Base-by-base conservation (phyloP, 306 rosid species). In the Cucurbita maxima region DNA sequence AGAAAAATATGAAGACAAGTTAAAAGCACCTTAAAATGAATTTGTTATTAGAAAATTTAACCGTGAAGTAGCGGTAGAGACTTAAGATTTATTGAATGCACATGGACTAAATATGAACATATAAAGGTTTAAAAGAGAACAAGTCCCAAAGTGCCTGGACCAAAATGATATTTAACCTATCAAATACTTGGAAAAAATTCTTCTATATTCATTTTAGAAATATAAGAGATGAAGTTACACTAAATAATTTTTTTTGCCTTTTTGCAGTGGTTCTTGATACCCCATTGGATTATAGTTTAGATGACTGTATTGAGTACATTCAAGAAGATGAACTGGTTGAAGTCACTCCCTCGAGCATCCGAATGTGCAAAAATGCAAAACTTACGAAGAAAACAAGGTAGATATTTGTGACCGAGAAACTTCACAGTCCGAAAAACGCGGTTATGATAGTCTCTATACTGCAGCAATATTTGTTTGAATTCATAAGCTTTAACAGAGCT, bases 261-360 rank as follows among this genome's bases (percentile, higher is more conserved):
- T 3, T 3, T 83, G 87, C 88, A 93, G 98, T 93, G 75, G 71
- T 93, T 82, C 96, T 94, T 61, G 96, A 94, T 76, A 94, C 97
- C 38, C 97, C 97, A n/a, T 53, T 94, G 94, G 89, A 77, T 72
- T 94, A 85, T 76, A 94, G 98, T 85, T 81, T 90, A 77, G 98
- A 90, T 63, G 98, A 94, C 82, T 90, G 98, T 86, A 94, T 94
- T 38, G 98, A 94, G 80, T 94, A 94, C 94, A 90, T 94, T 69
- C 97, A 91, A 86, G 97, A 94, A 86, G 99, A 94, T 74, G 99
- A 94, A 79, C 81, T 86, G 20, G 99, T 91, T 8, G 99, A 91
- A 81, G 95, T 89, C 77, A 91, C 97, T 64, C 99, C 97, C 0
- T 54, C 37, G 36, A 84, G 89, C 71, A 91, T 94, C 76, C 85